Base-by-base conservation (phyloP, 1,284 basidiomycete species). In the Malassezia globosa region DNA sequence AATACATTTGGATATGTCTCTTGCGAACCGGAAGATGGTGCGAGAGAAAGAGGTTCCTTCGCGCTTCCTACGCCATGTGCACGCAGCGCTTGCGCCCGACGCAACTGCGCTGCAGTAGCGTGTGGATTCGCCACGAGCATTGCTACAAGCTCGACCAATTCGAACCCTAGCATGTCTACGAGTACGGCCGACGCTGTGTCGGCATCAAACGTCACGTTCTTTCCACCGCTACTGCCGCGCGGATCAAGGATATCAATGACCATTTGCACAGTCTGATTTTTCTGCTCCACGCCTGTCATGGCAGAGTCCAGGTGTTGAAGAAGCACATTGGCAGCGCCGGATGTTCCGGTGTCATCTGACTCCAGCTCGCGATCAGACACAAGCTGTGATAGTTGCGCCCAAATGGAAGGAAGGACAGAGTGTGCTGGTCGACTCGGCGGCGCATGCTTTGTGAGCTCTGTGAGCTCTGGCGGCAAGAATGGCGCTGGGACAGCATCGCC, bases 1-100 rank as follows among this genome's bases (percentile, higher is more conserved):
- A 92, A 99, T 11, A 99, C 85, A 73, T 97, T 82, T 0, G 92
- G 92, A 38, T 95, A 80, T n/a, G 10, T 35, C 22, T 58, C 54
- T 16, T 72, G 69, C 38, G 75, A 70, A 61, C 85, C 82, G 76
- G 75, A 80, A 85, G 25, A 87, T 71, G 7, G 85, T 83, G 37
- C 83, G 78, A 41, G 79, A 74, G 14, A 82, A 80, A 69, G 82
- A 82, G 8, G 76, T 77, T 51, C 78, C 5, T 45, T 34, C 14
- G 42, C 39, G 16, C 42, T 42, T 11, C 49, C 76, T 33, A 88
- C 75, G 22, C 75, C 75, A 54, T 80, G 77, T 58, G 84, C 80
- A 68, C 87, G 78, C 29, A 74, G 75, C 31, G 79, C 79, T 37
- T 81, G 80, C 10, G 16, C 43, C 2, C 46, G 46, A 6, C 49